These are phyloP conservation scores for Mycena maculata DNA, from an alignment of 768 basidiomycete genomes.

Conservation along the genomic window DNA sequence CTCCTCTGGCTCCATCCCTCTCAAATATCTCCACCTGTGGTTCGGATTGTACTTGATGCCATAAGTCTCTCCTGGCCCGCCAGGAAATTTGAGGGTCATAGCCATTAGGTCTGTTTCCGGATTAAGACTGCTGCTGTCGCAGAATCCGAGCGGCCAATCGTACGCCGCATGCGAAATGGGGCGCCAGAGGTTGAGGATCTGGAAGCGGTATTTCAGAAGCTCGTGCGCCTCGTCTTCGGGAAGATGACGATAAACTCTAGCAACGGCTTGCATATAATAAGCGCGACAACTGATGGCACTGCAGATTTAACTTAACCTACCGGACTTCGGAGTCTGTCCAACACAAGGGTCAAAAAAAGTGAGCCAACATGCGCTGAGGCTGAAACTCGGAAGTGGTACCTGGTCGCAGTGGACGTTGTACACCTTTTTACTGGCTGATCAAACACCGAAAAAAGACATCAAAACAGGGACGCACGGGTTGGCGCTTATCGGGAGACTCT, in stretches of 20 bases:
- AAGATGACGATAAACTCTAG: slow-evolving; percentile 46
- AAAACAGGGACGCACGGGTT: slow-evolving; percentile 45
- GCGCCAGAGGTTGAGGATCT: slow-evolving; percentile 45
- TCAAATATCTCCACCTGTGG: slow-evolving; percentile 46
- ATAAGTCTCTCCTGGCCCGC: slow-evolving; percentile 47
- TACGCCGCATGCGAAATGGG: slow-evolving; percentile 52
- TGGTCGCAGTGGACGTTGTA: no score
- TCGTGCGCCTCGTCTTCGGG: slow-evolving; percentile 48
- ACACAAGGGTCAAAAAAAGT: no score
- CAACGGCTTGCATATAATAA: slow-evolving; percentile 16
- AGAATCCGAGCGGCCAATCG: slow-evolving; percentile 63
- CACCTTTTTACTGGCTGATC: no score
- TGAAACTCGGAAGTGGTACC: slow-evolving; percentile 45
- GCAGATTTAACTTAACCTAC: no score
- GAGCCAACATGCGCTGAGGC: slow-evolving; percentile 48
- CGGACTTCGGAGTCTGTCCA: no score
- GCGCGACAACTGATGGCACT: slow-evolving; percentile 42
- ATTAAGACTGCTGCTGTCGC: slow-evolving; percentile 60
- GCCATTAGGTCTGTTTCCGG: slow-evolving; percentile 47
- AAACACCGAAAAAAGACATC: no score
- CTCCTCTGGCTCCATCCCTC: slow-evolving; percentile 61
- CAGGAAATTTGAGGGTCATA: slow-evolving; percentile 42
- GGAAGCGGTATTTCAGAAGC: slow-evolving; percentile 58
- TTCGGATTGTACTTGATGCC: slow-evolving; percentile 43
- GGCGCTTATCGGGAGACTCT: slow-evolving; percentile 53